These are phyloP conservation scores for Primulina tabacum DNA, from an alignment of 257 asterid genomes.

Conservation along the genomic window DNA sequence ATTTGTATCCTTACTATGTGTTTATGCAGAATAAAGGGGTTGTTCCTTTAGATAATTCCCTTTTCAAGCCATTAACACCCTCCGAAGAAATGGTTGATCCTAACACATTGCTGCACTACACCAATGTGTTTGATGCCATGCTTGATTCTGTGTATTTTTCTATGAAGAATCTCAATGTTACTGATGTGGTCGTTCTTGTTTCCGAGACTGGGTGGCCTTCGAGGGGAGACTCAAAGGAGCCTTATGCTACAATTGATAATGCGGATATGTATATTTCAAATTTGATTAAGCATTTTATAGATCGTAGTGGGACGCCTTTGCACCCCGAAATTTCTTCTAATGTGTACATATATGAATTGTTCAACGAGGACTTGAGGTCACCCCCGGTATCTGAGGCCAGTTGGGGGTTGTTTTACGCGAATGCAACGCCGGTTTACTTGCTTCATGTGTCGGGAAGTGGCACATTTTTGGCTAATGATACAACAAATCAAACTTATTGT, in stretches of 20 bases:
- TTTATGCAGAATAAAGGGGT: constrained; percentile 97
- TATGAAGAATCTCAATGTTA: constrained; percentile 78
- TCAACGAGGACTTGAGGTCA: constrained; percentile 90
- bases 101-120: constrained; percentile 82
- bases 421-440: constrained; percentile 84
- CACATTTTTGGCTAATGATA: constrained; percentile 82
- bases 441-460: constrained; percentile 94
- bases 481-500: constrained; percentile 86
- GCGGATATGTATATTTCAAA: constrained; percentile 86
- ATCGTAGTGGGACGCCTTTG: constrained; percentile 76
- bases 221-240: constrained; percentile 86
- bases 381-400: constrained; percentile 83
- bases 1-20: constrained; percentile 91
- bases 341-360: constrained; percentile 80
- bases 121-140: constrained; percentile 93
- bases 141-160: constrained; percentile 89
- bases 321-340: constrained; percentile 87
- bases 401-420: constrained; percentile 91
- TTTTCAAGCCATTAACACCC: constrained; percentile 93
- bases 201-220: constrained; percentile 98
- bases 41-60: constrained; percentile 77
- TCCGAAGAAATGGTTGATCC: constrained; percentile 96
- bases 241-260: constrained; percentile 79
- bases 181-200: constrained; percentile 72
- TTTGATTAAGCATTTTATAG: constrained; percentile 74